Evolutionary conservation across 2,329 filamentous ascomycete species (phyloP).

Genomic region (Ophiostoma ips): DNA sequence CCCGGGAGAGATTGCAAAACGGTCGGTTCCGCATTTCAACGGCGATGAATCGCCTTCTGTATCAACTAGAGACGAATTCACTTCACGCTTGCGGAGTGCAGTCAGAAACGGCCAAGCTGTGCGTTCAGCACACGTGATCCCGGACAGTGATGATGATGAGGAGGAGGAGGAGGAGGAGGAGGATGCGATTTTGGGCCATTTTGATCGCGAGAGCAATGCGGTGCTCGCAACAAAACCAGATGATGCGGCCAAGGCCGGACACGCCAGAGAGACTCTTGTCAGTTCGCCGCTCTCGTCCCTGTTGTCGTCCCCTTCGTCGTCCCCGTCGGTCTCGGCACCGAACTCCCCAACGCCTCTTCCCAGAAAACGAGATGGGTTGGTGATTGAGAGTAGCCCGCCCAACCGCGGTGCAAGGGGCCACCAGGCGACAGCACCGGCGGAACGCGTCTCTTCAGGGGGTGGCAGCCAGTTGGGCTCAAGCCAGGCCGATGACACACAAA

Average conservation of each 20-base stretch:
- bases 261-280: slow-evolving; percentile 15
- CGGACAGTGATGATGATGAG: slow-evolving; percentile 33
- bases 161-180: too few species aligned
- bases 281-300: neutral
- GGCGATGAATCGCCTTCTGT: neutral
- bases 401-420: neutral
- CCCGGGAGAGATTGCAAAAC: neutral
- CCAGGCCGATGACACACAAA: neutral
- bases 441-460: neutral
- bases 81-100: neutral
- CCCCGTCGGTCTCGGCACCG: slow-evolving; percentile 15
- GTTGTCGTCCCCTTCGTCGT: neutral
- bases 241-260: slow-evolving; percentile 10
- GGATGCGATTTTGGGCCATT: slow-evolving; percentile 14
- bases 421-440: neutral
- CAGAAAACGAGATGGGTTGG: neutral
- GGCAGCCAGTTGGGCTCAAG: neutral
- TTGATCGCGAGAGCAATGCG: neutral
- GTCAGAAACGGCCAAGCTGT: neutral
- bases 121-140: slow-evolving; percentile 25
- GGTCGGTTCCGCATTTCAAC: neutral
- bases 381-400: too few species aligned
- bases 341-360: slow-evolving; percentile 15
- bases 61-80: neutral
- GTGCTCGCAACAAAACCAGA: neutral